Conservation (phyloP, 2,329 filamentous ascomycete genomes). For the Sporothrix dimorphospora region DNA sequence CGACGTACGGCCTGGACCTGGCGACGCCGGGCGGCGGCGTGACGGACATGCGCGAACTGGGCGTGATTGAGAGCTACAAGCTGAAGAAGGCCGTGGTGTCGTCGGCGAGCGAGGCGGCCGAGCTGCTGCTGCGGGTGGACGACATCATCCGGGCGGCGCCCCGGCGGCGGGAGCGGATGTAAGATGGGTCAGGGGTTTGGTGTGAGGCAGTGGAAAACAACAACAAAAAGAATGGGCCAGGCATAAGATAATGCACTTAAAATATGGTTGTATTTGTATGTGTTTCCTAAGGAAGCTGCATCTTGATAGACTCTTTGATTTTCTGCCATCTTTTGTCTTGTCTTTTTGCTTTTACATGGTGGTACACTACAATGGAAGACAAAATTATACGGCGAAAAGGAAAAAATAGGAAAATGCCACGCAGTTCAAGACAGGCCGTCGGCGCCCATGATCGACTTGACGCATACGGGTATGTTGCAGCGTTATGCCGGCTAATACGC, state of each 20-base stretch:
- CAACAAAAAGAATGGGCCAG: background rate
- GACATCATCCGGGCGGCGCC: conserved; percentile 97
- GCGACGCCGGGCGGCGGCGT: conserved; percentile 89
- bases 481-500: background rate
- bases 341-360: background rate
- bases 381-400: background rate
- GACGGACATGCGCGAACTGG: conserved; percentile 91
- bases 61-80: conserved; percentile 98
- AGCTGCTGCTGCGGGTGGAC: conserved; percentile 91
- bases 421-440: background rate
- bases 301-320: conserved; percentile 12
- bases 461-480: background rate
- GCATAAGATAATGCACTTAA: background rate
- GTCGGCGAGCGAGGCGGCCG: conserved; percentile 92
- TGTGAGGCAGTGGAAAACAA: background rate
- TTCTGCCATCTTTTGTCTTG: background rate
- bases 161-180: conserved; percentile 69
- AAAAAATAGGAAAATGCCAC: background rate
- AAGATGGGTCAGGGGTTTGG: background rate
- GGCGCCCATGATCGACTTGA: background rate
- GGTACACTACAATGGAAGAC: background rate
- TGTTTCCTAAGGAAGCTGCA: background rate
- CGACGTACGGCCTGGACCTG: conserved; percentile 87
- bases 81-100: conserved; percentile 97
- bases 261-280: conserved; percentile 11